Evolutionary conservation across 306 rosid species (phyloP), one percentile per base, ranked within the genome.

Genomic region (Vigna nakashimae): DNA sequence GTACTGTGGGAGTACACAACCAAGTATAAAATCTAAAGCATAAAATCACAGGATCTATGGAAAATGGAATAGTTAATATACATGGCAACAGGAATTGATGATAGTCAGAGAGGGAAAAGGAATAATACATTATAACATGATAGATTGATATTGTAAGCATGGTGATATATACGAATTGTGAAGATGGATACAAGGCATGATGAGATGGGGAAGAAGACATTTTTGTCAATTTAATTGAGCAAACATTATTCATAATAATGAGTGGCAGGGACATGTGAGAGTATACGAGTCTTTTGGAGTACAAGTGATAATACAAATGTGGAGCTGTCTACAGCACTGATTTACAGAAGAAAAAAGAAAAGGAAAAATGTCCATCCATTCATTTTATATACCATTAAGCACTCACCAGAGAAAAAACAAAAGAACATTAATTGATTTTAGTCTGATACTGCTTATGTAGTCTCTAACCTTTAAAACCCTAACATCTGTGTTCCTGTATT

Each of bases 131-230:
- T 24, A 4, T 24, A 10, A 16, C 11, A 42, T 9, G 13, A 9
- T 42, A 18, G 13, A 42, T 42, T 42, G 46, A 42, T 42, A 2
- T 9, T 42, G 46, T 9, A 42, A 9, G 46, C 9, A 42, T 38
- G 9, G 42, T 38, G 42, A 38, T 42, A 26, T 26, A 26, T 26
- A 9, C 13, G 46, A 42, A 8, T 42, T 42, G 3, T 15, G 63
- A 32, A 51, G 30, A 14, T 4, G 63, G 30, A 32, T 51, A 46
- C 63, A 51, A 2, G n/a, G 30, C 30, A n/a, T 30, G 48, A 9
- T 69, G 46, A 49, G 36, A 34, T 71, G 15, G 14, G 50, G n/a
- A 16, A 42, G 78, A 57, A 60, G 60, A 30, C 79, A 30, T 62
- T 46, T 62, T 74, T 48, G 70, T 62, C 51, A 6, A 48, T 63